Conservation (phyloP, 106 monocot genomes). For the Allium fistulosum region DNA sequence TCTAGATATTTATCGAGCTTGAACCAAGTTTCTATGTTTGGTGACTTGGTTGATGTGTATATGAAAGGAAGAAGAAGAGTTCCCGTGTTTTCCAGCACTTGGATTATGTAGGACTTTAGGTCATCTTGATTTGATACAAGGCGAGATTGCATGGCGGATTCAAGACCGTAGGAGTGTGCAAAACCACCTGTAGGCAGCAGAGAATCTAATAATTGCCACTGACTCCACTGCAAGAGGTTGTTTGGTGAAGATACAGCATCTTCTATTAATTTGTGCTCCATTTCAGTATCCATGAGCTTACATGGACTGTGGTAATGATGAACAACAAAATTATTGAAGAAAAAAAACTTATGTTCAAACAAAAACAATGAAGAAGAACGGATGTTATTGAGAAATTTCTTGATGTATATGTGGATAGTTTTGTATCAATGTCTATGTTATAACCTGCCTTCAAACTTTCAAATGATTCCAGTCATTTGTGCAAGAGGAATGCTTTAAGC, state of each 20-base stretch:
- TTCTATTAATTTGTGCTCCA: constrained; percentile 1
- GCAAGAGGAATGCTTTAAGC: no score
- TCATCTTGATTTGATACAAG: constrained; percentile 38
- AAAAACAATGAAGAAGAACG: no score
- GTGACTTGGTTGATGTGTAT: constrained; percentile 35
- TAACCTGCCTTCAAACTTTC: no score
- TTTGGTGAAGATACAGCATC: background rate
- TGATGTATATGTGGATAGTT: no score
- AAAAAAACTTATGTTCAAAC: no score
- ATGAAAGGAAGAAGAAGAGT: constrained; percentile 88
- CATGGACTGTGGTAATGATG: background rate
- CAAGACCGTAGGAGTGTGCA: constrained; percentile 90
- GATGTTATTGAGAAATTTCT: no score
- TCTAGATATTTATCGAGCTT: constrained; percentile 63
- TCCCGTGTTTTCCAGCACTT: constrained; percentile 80
- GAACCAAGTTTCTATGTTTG: constrained; percentile 40
- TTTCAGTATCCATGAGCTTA: constrained; percentile 6
- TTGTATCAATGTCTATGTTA: no score
- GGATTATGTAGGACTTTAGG: constrained; percentile 42
- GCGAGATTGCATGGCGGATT: constrained; percentile 67
- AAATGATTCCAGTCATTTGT: no score
- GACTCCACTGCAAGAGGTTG: constrained; percentile 48
- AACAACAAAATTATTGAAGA: no score
- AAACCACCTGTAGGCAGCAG: constrained; percentile 91
- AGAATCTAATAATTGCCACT: constrained; percentile 92